phyloP scores from a whole-genome alignment of 805 yeast species.

The Yamadazyma laniorum region DNA sequence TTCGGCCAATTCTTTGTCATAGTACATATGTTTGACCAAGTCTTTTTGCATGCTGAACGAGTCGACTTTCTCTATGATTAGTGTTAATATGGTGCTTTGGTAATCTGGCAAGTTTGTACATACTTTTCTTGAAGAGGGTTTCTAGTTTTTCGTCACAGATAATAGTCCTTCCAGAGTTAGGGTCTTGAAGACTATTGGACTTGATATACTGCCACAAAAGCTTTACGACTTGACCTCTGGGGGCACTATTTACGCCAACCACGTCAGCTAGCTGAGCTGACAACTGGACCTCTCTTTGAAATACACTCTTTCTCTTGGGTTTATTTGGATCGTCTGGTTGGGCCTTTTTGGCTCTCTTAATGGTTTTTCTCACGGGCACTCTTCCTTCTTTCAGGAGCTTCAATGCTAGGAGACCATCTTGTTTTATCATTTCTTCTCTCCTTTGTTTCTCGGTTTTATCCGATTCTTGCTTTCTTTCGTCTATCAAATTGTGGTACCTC shows the following conservation, averaged over 20 bases:
- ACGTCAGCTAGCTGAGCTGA: constrained; percentile 52
- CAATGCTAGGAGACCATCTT: constrained; percentile 54
- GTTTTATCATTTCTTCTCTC: constrained; percentile 38
- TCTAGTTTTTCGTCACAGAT: constrained; percentile 58
- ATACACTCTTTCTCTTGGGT: constrained; percentile 30
- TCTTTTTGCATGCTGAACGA: constrained; percentile 61
- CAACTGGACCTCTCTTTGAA: constrained; percentile 45
- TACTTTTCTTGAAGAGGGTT: constrained; percentile 57
- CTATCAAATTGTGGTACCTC: constrained; percentile 50
- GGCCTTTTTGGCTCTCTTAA: constrained; percentile 5
- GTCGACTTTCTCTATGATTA: constrained; percentile 34
- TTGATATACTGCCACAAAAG: constrained; percentile 70
- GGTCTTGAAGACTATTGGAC: constrained; percentile 60
- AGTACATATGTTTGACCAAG: constrained; percentile 49
- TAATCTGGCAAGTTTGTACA: constrained; percentile 14
- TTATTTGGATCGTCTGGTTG: constrained; percentile 14
- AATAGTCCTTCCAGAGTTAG: constrained; percentile 62
- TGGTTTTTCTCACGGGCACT: not conserved
- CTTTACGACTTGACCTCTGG: constrained; percentile 73
- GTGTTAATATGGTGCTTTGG: constrained; percentile 4
- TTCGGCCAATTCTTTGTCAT: constrained; percentile 1
- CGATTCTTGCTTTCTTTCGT: constrained; percentile 33
- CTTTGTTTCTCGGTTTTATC: constrained; percentile 15
- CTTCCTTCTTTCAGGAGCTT: constrained; percentile 37
- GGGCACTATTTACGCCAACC: constrained; percentile 40